These are phyloP conservation scores for Kwoniella dendrophila DNA, from an alignment of 768 basidiomycete species.

Conservation along the genomic window DNA sequence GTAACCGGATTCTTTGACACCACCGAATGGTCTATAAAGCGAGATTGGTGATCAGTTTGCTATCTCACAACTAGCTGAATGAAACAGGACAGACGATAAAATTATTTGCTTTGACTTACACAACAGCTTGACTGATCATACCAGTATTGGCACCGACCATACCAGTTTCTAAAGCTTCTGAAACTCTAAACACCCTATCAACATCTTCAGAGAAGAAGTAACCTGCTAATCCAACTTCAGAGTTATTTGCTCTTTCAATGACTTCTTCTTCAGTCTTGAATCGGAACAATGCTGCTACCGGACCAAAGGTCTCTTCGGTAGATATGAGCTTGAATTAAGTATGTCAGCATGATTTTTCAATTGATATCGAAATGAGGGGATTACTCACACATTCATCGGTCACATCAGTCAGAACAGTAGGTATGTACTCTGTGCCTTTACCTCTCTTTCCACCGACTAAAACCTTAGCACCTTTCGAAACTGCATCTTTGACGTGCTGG, in stretches of 20 bases:
- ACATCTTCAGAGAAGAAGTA: constrained; percentile 90
- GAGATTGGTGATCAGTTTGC: constrained; percentile 2
- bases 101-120: constrained; percentile 45
- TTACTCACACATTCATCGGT: constrained; percentile 61
- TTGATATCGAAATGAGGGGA: not conserved
- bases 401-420: constrained; percentile 88
- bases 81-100: not conserved
- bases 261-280: constrained; percentile 96
- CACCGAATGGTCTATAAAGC: constrained; percentile 36
- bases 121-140: constrained; percentile 48
- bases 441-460: constrained; percentile 82
- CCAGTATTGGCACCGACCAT: constrained; percentile 63
- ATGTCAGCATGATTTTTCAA: constrained; percentile 13
- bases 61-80: not conserved
- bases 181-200: constrained; percentile 88
- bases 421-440: constrained; percentile 59
- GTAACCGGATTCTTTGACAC: constrained; percentile 71
- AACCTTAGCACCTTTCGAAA: constrained; percentile 79
- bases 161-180: constrained; percentile 90
- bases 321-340: constrained; percentile 59
- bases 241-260: constrained; percentile 71
- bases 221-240: constrained; percentile 83
- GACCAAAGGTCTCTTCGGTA: constrained; percentile 93
- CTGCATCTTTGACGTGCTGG: constrained; percentile 81
- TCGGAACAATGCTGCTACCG: constrained; percentile 63